Evolutionary conservation across 1,139 yeast genomes (phyloP), one percentile per base, ranked within the genome.

Genomic region (Yamadazyma membranifaciens): DNA sequence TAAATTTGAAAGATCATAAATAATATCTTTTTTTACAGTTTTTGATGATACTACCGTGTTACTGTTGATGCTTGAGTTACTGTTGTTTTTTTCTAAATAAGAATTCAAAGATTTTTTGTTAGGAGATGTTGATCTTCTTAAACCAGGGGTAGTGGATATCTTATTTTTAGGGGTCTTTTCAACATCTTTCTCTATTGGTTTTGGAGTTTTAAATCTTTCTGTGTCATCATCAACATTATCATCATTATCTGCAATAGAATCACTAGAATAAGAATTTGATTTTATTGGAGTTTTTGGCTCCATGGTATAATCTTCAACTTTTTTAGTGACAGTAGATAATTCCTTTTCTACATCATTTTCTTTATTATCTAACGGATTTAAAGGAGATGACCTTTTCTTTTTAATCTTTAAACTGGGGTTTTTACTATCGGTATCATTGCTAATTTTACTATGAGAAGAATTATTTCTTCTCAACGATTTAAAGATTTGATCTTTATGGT

Each of bases 401-500:
- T 38, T 37, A 22, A 20, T 16, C 17, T 33, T 28, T n/a, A 34
- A 31, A 24, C 33, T 26, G 5, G 13, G 43, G 7, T 20, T 5
- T 20, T 20, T 20, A 6, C 30, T 25, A 3, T 13, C 15, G 6
- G 31, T 2, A 27, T 40, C 41, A 17, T 31, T 24, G 6, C 16
- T 43, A n/a, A n/a, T n/a, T 10, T 26, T 26, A 26, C 11, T 26
- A 7, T 31, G 36, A 13, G 46, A 34, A 5, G 74, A 64, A 40
- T 66, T 67, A 28, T 68, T 57, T 48, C 76, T 62, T 51, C 75
- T 63, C 42, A 72, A 58, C 44, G 69, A 74, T 28, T 63, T 64
- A 46, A 87, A 86, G 13, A 61, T 76, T 9, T 67, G 63, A 28
- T 80, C 81, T 50, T 82, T 80, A 51, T 82, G 64, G 14, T 65